A percentile compares a stretch with the other conserved stretches of the same genome.
Conservation (phyloP, 768 basidiomycete species). For the Hypsizygus marmoreus region DNA sequence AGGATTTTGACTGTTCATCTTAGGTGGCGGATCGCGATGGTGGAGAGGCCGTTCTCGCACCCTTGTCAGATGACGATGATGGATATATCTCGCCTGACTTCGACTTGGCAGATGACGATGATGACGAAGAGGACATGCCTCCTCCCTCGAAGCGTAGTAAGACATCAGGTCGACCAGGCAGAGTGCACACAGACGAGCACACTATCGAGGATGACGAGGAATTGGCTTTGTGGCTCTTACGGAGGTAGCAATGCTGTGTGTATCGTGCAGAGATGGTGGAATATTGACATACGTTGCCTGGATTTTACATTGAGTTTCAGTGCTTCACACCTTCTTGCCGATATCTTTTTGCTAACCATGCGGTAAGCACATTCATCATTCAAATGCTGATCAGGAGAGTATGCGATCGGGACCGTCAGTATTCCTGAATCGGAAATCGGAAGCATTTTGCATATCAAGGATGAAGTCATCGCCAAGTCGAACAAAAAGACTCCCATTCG, state of each 20-base stretch:
- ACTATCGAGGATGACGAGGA: conserved; percentile 46
- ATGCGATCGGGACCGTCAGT: no score
- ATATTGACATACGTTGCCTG: no score
- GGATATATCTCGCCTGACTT: conserved; percentile 75
- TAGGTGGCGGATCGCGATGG: conserved; percentile 32
- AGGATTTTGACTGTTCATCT: conserved; percentile 14
- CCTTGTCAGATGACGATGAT: conserved; percentile 45
- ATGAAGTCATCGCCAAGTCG: conserved; percentile 2
- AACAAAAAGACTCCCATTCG: no score
- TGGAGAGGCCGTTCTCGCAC: conserved; percentile 38
- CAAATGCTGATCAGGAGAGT: no score
- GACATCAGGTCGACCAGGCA: conserved; percentile 6
- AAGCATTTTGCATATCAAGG: not conserved
- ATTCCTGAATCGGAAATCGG: no score
- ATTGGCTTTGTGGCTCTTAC: conserved; percentile 63
- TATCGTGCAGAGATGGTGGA: no score
- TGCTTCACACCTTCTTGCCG: no score
- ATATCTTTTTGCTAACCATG: no score
- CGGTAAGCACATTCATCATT: no score
- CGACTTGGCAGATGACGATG: conserved; percentile 40
- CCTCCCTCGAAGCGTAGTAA: conserved; percentile 33
- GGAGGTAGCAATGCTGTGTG: conserved; percentile 20
- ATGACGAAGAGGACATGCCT: conserved; percentile 35
- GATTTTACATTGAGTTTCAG: no score
- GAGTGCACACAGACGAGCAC: conserved; percentile 1